Base-by-base conservation (phyloP, 176 grass and related monocot species). In the Avena insularis region DNA sequence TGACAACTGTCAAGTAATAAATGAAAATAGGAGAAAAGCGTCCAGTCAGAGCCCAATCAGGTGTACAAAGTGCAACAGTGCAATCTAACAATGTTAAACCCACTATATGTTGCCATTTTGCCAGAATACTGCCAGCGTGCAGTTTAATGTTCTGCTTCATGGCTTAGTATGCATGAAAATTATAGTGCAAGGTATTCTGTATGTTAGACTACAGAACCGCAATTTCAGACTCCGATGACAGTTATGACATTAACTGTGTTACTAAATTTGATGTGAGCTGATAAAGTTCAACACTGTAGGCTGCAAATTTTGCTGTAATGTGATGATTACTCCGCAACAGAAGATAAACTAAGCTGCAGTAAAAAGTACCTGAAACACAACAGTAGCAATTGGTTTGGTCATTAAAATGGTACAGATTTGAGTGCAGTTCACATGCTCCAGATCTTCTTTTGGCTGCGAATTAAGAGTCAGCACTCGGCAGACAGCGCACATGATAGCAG, bases 321-420 rank as follows among this genome's bases (percentile, higher is more conserved):
- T 55, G 25, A 77, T 55, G 50, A 76, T 31, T 33, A 77, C 50
- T n/a, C 45, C 8, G 46, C n/a, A 86, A 83, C 12, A 71, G 51
- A 86, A 54, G 72, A 81, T 56, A 25, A 36, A 66, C 27, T 62
- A 51, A 55, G 65, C 53, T 88, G 80, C 33, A 48, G 23, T 9
- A 74, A 9, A 48, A 10, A 85, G 61, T 71, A 95, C 96, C 92
- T 86, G 92, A 91, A 76, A 89, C 53, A 82, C 71, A 92, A 48
- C 86, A 89, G 35, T 78, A 87, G 78, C 82, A 93, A 64, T 75
- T 91, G 23, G 86, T 88, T 79, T 92, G 80, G 50, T 94, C 90
- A 79, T 77, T 67, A 86, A 92, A 98, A 46, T 72, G 84, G 90
- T 94, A 90, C 84, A 89, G 71, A 89, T 92, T 82, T 27, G 93